Conservation (phyloP, 139 green algal species). For the Closterium sp. region DNA sequence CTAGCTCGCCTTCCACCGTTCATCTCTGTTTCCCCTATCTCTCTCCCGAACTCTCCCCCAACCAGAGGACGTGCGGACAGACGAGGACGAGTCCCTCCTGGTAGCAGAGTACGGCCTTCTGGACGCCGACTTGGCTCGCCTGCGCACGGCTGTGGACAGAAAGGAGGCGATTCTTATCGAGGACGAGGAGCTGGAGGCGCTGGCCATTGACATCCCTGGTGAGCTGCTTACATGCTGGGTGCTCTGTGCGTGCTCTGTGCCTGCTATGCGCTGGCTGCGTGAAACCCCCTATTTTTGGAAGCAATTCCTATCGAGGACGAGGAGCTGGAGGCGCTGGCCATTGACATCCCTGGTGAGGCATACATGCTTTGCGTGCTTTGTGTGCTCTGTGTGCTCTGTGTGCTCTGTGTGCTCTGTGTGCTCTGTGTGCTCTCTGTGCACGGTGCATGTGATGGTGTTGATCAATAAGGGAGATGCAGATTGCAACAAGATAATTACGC, state of each 20-base stretch:
- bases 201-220: conserved; percentile 47
- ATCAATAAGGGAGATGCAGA: too few relatives aligned
- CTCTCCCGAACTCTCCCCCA: not conserved
- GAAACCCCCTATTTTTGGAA: too few relatives aligned
- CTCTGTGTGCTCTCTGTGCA: too few relatives aligned
- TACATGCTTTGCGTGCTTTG: not conserved
- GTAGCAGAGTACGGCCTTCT: conserved; percentile 84
- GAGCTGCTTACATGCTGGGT: not conserved
- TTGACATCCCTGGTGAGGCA: conserved; percentile 40
- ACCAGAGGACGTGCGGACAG: conserved; percentile 48
- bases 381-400: not conserved
- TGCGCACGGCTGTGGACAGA: conserved; percentile 60
- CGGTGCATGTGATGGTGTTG: too few relatives aligned
- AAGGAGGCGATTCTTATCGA: conserved; percentile 57
- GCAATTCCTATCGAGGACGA: conserved; percentile 64
- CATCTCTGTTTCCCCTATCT: not conserved
- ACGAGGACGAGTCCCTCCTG: conserved; percentile 82
- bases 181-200: conserved; percentile 73
- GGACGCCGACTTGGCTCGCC: conserved; percentile 67
- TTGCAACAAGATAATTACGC: too few relatives aligned
- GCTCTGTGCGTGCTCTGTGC: not conserved
- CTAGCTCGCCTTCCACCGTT: conserved; percentile 58
- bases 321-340: conserved; percentile 63
- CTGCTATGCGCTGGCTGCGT: too few relatives aligned
- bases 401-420: too few relatives aligned